These are phyloP conservation scores for Scleroderma bovista DNA, from an alignment of 768 basidiomycete species.

Conservation along the genomic window DNA sequence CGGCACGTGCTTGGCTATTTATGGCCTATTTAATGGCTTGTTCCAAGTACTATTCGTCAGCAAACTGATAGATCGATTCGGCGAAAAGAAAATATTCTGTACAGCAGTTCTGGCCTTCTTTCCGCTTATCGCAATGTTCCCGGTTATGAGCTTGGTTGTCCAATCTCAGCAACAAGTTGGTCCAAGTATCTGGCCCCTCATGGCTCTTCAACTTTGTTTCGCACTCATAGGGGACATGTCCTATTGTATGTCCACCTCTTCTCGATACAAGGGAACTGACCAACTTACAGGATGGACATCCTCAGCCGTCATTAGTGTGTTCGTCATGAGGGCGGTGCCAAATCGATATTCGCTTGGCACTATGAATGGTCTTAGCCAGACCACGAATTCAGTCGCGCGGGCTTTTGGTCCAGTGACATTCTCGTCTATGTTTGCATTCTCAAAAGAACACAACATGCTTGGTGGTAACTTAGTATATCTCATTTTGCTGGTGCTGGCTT, in stretches of 20 bases:
- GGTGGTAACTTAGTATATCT: conserved; percentile 48
- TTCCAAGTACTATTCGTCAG: conserved; percentile 63
- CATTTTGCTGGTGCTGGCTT: conserved; percentile 30
- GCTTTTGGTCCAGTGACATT: conserved; percentile 44
- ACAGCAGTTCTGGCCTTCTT: conserved; percentile 31
- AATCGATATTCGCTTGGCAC: conserved; percentile 51
- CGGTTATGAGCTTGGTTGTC: conserved; percentile 33
- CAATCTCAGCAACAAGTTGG: conserved; percentile 20
- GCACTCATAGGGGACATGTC: conserved; percentile 32
- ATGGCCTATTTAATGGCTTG: conserved; percentile 31
- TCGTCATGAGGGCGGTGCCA: conserved; percentile 47
- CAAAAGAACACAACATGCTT: conserved; percentile 42
- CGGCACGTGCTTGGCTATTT: conserved; percentile 19
- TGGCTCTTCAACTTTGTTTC: conserved; percentile 12
- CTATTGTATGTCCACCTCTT: conserved; percentile 25
- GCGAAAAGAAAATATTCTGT: conserved; percentile 52
- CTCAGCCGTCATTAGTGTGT: conserved; percentile 48
- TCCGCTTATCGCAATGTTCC: conserved; percentile 34
- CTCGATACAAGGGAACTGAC: background rate
- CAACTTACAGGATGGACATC: no score
- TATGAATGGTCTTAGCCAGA: conserved; percentile 53
- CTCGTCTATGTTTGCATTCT: conserved; percentile 50
- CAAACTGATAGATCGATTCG: conserved; percentile 46
- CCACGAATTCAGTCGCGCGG: conserved; percentile 38
- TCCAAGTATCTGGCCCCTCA: conserved; percentile 28